These are phyloP conservation scores for Cladosporium sp. DNA, from an alignment of 2,329 filamentous ascomycete genomes.

Conservation along the genomic window DNA sequence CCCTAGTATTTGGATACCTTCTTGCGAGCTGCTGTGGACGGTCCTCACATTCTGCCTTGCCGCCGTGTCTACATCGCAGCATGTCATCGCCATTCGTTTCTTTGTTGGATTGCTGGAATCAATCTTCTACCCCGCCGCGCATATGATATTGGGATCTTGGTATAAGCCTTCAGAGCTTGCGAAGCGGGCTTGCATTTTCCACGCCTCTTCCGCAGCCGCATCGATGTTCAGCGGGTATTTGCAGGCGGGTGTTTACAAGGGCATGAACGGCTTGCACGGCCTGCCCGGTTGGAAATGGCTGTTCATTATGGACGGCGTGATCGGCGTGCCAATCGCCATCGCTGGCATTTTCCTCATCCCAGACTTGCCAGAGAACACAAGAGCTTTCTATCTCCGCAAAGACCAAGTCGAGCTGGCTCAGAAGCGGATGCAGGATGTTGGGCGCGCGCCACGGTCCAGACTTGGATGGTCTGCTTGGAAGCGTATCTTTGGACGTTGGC, in stretches of 20 bases:
- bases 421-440: conserved; percentile 48
- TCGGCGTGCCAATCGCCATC: conserved; percentile 49
- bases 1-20: conserved; percentile 46
- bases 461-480: conserved; percentile 39
- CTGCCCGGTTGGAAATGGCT: conserved; percentile 50
- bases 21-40: conserved; percentile 46
- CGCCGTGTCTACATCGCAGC: conserved; percentile 36
- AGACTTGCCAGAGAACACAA: conserved; percentile 48
- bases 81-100: conserved; percentile 46
- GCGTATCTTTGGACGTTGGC: conserved; percentile 62
- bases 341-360: conserved; percentile 47
- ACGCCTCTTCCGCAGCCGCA: conserved; percentile 43
- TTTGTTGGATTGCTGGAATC: conserved; percentile 48
- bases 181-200: conserved; percentile 50
- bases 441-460: conserved; percentile 39
- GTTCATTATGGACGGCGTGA: conserved; percentile 50
- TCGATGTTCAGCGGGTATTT: conserved; percentile 51
- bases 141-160: conserved; percentile 47
- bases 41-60: conserved; percentile 45
- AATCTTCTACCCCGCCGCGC: conserved; percentile 50
- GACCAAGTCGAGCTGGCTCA: conserved; percentile 36
- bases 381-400: conserved; percentile 40
- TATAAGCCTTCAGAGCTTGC: conserved; percentile 48
- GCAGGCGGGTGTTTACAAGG: conserved; percentile 50
- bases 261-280: conserved; percentile 32